Conservation (phyloP, 2,329 filamentous ascomycete genomes). For the Cladosporium velox region DNA sequence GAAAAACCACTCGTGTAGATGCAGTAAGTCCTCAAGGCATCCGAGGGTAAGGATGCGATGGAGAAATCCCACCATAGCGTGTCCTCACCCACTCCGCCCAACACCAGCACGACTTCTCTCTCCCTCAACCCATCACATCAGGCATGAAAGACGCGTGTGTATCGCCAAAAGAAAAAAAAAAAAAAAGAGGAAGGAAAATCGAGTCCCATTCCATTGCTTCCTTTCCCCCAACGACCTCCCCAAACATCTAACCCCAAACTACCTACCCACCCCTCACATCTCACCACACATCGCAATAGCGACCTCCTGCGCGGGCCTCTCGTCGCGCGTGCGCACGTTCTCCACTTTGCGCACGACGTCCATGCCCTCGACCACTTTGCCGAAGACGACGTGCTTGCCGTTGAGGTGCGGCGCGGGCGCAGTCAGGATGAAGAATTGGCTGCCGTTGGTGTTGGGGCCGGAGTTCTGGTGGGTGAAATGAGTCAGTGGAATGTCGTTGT, state of each 20-base stretch:
- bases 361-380: constrained; percentile 84
- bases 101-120: not conserved
- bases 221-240: no score
- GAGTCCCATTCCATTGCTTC: not conserved
- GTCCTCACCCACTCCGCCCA: not conserved
- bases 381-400: constrained; percentile 93
- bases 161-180: no score
- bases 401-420: constrained; percentile 84
- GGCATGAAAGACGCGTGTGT: not conserved
- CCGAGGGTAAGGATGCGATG: not conserved
- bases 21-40: not conserved
- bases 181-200: not conserved
- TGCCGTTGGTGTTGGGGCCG: constrained; percentile 89
- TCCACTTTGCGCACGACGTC: constrained; percentile 92
- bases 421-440: constrained; percentile 96
- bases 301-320: constrained; percentile 83
- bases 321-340: constrained; percentile 78
- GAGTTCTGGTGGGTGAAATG: constrained; percentile 64
- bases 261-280: constrained; percentile 61
- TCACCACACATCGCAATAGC: constrained; percentile 86
- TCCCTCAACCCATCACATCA: not conserved
- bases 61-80: not conserved
- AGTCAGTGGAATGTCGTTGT: not conserved
- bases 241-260: no score
- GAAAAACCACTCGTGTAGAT: not conserved